Evolutionary conservation across 2,329 filamentous ascomycete genomes (phyloP), one percentile per base, ranked within the genome.

Genomic region (Whalleya microplaca): DNA sequence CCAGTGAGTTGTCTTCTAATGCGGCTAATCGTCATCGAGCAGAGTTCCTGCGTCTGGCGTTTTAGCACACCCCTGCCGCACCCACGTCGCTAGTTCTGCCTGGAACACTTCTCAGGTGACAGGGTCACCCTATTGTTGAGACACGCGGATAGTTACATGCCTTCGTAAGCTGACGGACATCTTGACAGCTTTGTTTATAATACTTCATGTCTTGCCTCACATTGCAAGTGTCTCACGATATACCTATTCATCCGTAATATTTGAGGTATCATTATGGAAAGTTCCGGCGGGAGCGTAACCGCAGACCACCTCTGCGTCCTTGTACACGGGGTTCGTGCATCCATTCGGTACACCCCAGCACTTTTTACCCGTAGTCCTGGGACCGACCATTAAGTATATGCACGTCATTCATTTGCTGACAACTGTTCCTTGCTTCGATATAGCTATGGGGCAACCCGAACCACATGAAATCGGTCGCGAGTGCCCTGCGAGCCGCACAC

Each of bases 371-470:
- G 41, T 51, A 48, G 9, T 40, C 48, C 41, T 37, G 8, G 32
- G 32, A 12, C 42, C 45, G n/a, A 32, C 10, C 42, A 57, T n/a
- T n/a, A n/a, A n/a, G n/a, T n/a, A n/a, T 65, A 55, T 66, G 55
- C 42, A 55, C 51, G 50, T 56, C 51, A 46, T 43, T 56, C 4
- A 9, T 4, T 27, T 60, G 55, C 65, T 69, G 58, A 69, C 63
- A 37, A 20, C 20, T 48, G 14, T 46, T 18, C 18, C 23, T n/a
- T n/a, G n/a, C 46, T 37, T 56, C 78, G 40, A 41, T 16, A 10
- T 63, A 91, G 75, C 80, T 93, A 63, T 94, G 91, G 91, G 91
- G 91, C 19, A 91, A 91, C 62, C 91, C 91, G 1, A 78, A 79
- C 46, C 90, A 95, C 72, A 83, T 94, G 74, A 79, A 79, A 58